Percentiles rank a stretch among this genome's conserved stretches.
These are phyloP conservation scores for Populus nigra DNA, from an alignment of 345 rosid species.

Conservation along the genomic window DNA sequence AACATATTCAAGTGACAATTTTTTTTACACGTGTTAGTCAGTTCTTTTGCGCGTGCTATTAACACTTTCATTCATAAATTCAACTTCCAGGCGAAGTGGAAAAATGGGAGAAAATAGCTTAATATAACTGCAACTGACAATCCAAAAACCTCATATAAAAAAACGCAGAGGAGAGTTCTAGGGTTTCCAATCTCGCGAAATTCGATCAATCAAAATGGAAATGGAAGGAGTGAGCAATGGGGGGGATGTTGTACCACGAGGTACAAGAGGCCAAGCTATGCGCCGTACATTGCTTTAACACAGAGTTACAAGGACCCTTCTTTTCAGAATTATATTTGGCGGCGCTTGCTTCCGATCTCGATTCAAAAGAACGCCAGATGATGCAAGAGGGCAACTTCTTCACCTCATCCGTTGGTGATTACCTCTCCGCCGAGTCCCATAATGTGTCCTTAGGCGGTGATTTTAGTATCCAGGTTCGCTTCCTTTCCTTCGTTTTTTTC, in stretches of 20 bases:
- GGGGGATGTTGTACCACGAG: slow-evolving; percentile 94
- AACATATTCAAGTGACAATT: not conserved
- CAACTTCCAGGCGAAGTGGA: not conserved
- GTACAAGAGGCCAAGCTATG: slow-evolving; percentile 93
- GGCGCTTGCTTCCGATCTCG: slow-evolving; percentile 92
- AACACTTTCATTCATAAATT: not conserved
- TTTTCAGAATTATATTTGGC: slow-evolving; percentile 94
- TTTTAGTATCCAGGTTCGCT: slow-evolving; percentile 88
- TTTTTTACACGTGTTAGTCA: not conserved
- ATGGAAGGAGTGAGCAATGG: slow-evolving; percentile 87
- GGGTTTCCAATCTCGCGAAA: slow-evolving; percentile 3
- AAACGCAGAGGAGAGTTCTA: not conserved
- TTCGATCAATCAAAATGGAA: not conserved
- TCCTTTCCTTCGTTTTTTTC: not conserved
- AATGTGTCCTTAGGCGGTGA: slow-evolving; percentile 92
- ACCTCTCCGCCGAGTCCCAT: slow-evolving; percentile 79
- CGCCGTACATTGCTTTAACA: slow-evolving; percentile 98
- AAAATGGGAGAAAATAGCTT: not conserved
- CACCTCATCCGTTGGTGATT: slow-evolving; percentile 69
- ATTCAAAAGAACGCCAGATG: slow-evolving; percentile 73
- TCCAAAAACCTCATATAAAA: not conserved
- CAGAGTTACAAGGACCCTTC: slow-evolving; percentile 92
- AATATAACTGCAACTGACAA: not conserved
- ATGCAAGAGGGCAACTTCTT: slow-evolving; percentile 45
- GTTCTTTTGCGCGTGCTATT: not conserved